Percentiles rank a stretch among this genome's conserved stretches.
These are phyloP conservation scores for Coniochaeta hoffmannii DNA, from an alignment of 2,329 filamentous ascomycete genomes.

Conservation along the genomic window DNA sequence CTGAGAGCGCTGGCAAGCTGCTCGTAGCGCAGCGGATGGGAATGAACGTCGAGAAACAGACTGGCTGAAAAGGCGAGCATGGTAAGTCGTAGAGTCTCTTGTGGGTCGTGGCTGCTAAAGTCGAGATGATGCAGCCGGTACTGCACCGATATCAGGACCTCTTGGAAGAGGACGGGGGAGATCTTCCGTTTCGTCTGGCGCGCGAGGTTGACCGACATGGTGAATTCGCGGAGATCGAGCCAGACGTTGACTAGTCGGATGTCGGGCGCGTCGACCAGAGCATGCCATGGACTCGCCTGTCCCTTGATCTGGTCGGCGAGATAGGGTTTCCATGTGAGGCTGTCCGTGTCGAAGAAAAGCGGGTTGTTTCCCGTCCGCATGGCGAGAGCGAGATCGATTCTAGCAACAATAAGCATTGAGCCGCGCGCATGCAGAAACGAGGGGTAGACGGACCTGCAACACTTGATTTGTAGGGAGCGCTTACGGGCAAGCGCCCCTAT, in stretches of 20 bases:
- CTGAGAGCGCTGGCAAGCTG: background rate
- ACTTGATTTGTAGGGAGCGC: conserved; percentile 10
- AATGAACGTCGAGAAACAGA: background rate
- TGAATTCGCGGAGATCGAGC: background rate
- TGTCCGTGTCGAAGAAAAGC: background rate
- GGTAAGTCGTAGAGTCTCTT: background rate
- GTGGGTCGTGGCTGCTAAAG: background rate
- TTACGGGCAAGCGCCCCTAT: conserved; percentile 7
- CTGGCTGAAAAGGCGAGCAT: background rate
- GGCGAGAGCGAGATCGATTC: background rate
- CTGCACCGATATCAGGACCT: background rate
- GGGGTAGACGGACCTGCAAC: conserved; percentile 7
- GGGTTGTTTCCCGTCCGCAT: background rate
- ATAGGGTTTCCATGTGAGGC: background rate
- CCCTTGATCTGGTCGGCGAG: background rate
- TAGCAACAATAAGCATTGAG: background rate
- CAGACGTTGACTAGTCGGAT: conserved; percentile 1
- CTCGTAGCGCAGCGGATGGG: background rate
- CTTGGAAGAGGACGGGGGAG: background rate
- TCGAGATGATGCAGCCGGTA: background rate
- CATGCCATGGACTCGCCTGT: background rate
- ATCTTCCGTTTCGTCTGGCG: conserved; percentile 2
- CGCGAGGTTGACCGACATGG: conserved; percentile 1
- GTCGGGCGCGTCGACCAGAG: background rate
- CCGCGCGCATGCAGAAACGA: background rate